Evolutionary conservation across 2,329 filamentous ascomycete species (phyloP), one percentile per base, ranked within the genome.

Genomic region (Colletotrichum australisinense): DNA sequence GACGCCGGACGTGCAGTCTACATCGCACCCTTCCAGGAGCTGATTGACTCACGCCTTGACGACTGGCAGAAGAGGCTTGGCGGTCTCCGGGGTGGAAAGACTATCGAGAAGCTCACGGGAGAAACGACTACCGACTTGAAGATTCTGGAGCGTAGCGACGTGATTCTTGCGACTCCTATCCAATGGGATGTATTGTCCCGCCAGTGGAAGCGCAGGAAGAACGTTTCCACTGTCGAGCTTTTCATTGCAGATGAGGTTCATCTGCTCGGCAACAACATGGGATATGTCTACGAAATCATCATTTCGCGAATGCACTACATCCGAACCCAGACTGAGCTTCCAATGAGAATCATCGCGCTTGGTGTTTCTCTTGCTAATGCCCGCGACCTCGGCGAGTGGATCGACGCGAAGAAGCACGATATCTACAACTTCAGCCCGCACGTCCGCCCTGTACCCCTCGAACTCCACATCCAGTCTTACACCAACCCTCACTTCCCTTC

Each of bases 271-370:
- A 95, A 95, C 16, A 91, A 93, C 64, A 89, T 91, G 75, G 97
- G 97, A 35, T 97, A 96, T 81, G 89, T 97, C 35, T 99, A 99
- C 83, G 97, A 99, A 86, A 94, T 97, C 65, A 92, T 99, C 65
- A 94, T 99, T n/a, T 98, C 97, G 74, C 93, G 97, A 65, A 98
- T 98, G 93, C 95, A 98, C 81, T 97, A 97, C 76, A 98, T 99
- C 80, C 93, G 95, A 72, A 93, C 94, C 1, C 95, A 98, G 81
- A 93, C 94, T 0, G 94, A 97, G 81, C 91, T 93, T 52, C 91
- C 93, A 11, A 89, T 98, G 85, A 92, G 97, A 64, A 96, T 98
- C 59, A 85, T 99, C 67, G 97, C 95, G 2, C 85, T 99, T 73
- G 95, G 95, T 80, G 97, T 98, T 32, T 97, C 97, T 28, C 88